Base-by-base conservation (phyloP, 768 basidiomycete species). In the Leccinum sublutescens region DNA sequence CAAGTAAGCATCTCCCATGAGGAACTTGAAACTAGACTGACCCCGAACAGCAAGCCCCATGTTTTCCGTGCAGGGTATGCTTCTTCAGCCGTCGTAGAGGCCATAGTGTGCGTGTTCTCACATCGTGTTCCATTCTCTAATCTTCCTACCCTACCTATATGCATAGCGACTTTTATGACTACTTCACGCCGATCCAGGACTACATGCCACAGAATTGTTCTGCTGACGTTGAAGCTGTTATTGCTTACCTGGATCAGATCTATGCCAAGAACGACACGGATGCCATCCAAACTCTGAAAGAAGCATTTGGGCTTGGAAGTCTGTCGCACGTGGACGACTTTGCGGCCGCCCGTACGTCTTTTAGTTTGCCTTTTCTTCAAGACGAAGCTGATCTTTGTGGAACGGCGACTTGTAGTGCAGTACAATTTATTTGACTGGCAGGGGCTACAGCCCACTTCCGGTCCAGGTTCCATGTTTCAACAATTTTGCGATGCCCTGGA, bases 31-130 rank as follows among this genome's bases (percentile, higher is more conserved):
- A 15, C 34, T 29, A 56, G 47, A 51, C 52, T 33, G 50, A n/a
- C 50, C 34, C 19, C 19, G 59, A 55, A 76, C 4, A 73, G 80
- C 62, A 69, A 76, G 52, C 79, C 77, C 0, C 68, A 61, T 53
- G 65, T 78, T 10, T 80, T 80, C 66, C 64, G 59, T 55, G 79
- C 79, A 9, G 78, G 71, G 7, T 81, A 80, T 61, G 74, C 79
- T n/a, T 79, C 79, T 12, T 82, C 80, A 0, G 79, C 69, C 4
- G 78, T 81, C 23, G 78, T 82, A 12, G 73, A 82, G 64, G 76
- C 76, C 8, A 78, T 80, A 59, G 67, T 68, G 78, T 77, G 43
- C 50, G 80, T 57, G 3, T 1, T 40, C 3, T n/a, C 40, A n/a
- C 17, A 9, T n/a, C 38, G 8, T 49, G 1, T 2, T 38, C n/a